Evolutionary conservation across 2,329 filamentous ascomycete genomes (phyloP).

Genomic region (Curvularia sp.): DNA sequence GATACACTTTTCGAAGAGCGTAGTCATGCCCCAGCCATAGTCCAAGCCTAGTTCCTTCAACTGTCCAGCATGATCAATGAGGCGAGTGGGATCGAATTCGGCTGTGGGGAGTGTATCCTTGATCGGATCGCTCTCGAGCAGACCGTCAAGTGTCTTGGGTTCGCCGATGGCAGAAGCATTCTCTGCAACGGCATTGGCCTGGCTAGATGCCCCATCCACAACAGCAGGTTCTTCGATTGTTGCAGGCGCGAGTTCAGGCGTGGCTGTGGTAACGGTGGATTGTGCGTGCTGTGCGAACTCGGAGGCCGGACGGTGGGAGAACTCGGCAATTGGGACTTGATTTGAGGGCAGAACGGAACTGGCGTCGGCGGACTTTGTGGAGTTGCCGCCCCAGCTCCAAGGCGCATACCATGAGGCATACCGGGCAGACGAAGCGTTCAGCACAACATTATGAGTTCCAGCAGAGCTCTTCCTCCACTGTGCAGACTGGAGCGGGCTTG

Average conservation of each 20-base stretch:
- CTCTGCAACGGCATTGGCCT: conserved; percentile 16
- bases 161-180: conserved; percentile 15
- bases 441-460: conserved; percentile 24
- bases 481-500: conserved; percentile 35
- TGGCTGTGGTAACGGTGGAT: conserved; percentile 38
- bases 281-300: conserved; percentile 22
- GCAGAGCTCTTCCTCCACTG: conserved; percentile 37
- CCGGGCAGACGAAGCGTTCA: conserved; percentile 35
- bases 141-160: conserved; percentile 29
- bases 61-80: conserved; percentile 81
- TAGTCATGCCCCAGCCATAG: conserved; percentile 82
- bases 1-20: conserved; percentile 74
- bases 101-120: conserved; percentile 24
- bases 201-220: conserved; percentile 33
- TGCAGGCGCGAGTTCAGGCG: conserved; percentile 47
- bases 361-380: conserved; percentile 32
- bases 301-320: conserved; percentile 25
- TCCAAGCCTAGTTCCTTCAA: conserved; percentile 83
- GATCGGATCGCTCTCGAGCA: conserved; percentile 26
- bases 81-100: conserved; percentile 56
- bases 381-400: conserved; percentile 45
- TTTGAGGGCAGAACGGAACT: conserved; percentile 20
- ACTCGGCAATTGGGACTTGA: conserved; percentile 30
- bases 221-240: conserved; percentile 42
- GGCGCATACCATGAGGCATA: conserved; percentile 47